Conservation (phyloP, 208 protist species). For the Novymonas esmeraldas region DNA sequence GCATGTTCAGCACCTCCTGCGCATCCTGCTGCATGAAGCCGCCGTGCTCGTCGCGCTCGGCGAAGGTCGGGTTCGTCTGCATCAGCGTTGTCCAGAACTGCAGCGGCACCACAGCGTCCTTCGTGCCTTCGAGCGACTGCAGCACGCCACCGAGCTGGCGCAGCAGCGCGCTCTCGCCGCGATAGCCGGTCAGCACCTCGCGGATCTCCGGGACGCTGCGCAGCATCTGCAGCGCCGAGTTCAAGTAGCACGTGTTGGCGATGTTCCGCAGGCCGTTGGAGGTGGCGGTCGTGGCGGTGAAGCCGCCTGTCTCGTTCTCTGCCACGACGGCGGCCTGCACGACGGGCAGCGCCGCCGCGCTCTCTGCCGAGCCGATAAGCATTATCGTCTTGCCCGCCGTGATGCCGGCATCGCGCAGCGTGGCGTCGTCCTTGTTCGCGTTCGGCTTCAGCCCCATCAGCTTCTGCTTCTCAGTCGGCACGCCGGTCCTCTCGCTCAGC, state of each 20-base stretch:
- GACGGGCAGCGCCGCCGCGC: constrained; percentile 25
- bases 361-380: constrained; percentile 76
- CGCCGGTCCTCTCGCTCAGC: constrained; percentile 51
- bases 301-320: constrained; percentile 20
- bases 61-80: constrained; percentile 58
- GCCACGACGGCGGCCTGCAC: constrained; percentile 22
- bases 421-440: constrained; percentile 32
- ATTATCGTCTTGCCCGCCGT: constrained; percentile 68
- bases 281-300: constrained; percentile 10
- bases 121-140: constrained; percentile 42
- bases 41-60: constrained; percentile 60
- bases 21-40: constrained; percentile 87
- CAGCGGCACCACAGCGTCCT: constrained; percentile 45
- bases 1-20: constrained; percentile 70
- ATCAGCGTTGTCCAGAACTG: constrained; percentile 59
- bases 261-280: constrained; percentile 77
- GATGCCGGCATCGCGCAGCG: constrained; percentile 45
- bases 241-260: constrained; percentile 92
- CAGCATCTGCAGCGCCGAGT: constrained; percentile 85
- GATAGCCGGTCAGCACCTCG: constrained; percentile 37
- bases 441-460: constrained; percentile 70
- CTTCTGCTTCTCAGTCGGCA: constrained; percentile 87
- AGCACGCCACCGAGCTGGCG: constrained; percentile 40
- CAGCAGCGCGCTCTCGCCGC: constrained; percentile 44
- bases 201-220: constrained; percentile 73